Conservation (phyloP, 129 eudicot species). For the Centrapalus pauciflorus region DNA sequence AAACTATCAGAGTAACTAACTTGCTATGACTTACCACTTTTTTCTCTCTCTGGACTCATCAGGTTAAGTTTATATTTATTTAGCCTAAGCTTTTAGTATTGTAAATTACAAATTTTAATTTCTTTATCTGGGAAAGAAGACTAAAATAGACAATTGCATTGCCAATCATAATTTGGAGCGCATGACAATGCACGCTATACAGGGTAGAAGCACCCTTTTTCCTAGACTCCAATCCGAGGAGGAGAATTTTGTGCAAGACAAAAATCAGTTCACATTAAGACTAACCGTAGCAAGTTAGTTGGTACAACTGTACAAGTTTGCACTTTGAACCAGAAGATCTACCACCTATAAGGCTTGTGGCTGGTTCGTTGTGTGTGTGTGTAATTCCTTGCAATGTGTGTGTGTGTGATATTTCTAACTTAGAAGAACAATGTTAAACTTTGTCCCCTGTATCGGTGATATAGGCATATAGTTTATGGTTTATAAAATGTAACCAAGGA, state of each 20-base stretch:
- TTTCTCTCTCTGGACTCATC: no score
- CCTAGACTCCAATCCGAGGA: neutral
- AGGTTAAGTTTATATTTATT: no score
- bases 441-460: neutral
- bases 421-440: neutral
- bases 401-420: no score
- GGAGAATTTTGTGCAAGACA: neutral
- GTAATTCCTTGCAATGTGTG: neutral
- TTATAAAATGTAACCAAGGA: neutral
- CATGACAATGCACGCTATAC: neutral
- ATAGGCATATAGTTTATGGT: neutral
- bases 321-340: neutral
- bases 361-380: neutral
- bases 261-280: neutral
- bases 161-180: no score
- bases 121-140: no score
- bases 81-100: no score
- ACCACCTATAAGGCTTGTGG: conserved; percentile 2
- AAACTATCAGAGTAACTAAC: no score
- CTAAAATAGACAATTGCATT: no score
- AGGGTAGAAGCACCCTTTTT: neutral
- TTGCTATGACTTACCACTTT: no score
- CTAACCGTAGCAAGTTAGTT: neutral
- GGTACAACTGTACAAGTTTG: neutral
- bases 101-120: no score